Percentiles rank a stretch among this genome's conserved stretches.
Conservation (phyloP, 805 yeast species). For the Cyberlindnera lachancei region DNA sequence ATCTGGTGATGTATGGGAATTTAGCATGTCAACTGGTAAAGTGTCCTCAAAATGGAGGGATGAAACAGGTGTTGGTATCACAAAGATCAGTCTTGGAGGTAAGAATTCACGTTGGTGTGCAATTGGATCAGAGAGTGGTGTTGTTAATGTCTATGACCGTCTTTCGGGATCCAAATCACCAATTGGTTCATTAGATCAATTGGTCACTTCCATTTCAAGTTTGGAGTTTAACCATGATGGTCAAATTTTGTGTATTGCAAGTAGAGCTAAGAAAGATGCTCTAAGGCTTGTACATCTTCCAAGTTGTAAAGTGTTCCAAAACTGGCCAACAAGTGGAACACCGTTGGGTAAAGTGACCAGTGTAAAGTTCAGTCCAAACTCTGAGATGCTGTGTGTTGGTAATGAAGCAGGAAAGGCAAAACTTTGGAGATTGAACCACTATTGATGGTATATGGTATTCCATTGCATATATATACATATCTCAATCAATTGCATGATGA, state of each 20-base stretch:
- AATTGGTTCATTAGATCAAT: slow-evolving; percentile 59
- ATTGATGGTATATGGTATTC: slow-evolving; percentile 33
- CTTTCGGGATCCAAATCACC: slow-evolving; percentile 39
- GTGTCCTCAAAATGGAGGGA: slow-evolving; percentile 74
- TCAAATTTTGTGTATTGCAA: slow-evolving; percentile 78
- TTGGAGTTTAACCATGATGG: slow-evolving; percentile 80
- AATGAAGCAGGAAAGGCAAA: slow-evolving; percentile 88
- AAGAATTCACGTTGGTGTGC: slow-evolving; percentile 73
- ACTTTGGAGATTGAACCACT: slow-evolving; percentile 83
- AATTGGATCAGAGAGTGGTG: slow-evolving; percentile 81
- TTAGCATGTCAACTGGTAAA: slow-evolving; percentile 42
- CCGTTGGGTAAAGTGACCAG: slow-evolving; percentile 92
- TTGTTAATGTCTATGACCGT: slow-evolving; percentile 79
- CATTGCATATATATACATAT: too few relatives aligned
- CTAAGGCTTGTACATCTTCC: slow-evolving; percentile 83
- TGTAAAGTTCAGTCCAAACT: slow-evolving; percentile 69
- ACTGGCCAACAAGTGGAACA: slow-evolving; percentile 97
- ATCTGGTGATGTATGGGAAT: slow-evolving; percentile 88
- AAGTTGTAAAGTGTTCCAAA: slow-evolving; percentile 73
- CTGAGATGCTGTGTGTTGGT: slow-evolving; percentile 81
- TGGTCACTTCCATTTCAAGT: slow-evolving; percentile 73
- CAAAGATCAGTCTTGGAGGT: slow-evolving; percentile 70
- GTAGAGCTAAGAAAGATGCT: slow-evolving; percentile 80
- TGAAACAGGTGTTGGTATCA: slow-evolving; percentile 77
- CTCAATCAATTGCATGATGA: too few relatives aligned